These are phyloP conservation scores for Byssochlamys sp. DNA, from an alignment of 2,329 filamentous ascomycete genomes.

Conservation along the genomic window DNA sequence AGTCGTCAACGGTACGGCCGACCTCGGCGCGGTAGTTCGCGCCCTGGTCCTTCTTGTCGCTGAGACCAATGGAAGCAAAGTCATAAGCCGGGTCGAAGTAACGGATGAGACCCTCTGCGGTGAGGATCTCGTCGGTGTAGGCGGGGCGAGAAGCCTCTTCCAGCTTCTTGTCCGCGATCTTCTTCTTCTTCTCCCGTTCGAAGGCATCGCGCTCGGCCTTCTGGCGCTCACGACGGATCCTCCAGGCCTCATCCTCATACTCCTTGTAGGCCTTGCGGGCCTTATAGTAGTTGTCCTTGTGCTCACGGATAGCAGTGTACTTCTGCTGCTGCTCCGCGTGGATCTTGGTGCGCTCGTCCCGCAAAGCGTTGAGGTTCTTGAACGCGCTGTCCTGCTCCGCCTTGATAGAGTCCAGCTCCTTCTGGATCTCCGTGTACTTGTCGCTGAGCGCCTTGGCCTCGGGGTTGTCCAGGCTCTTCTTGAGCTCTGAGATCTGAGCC, in stretches of 20 bases:
- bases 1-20: constrained; percentile 72
- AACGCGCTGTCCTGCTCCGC: constrained; percentile 82
- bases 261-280: constrained; percentile 72
- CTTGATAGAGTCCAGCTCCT: constrained; percentile 82
- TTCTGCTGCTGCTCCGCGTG: constrained; percentile 81
- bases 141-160: constrained; percentile 58
- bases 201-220: constrained; percentile 62
- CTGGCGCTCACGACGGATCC: constrained; percentile 65
- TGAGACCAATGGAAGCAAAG: constrained; percentile 51
- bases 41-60: constrained; percentile 38
- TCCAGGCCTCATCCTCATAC: constrained; percentile 74
- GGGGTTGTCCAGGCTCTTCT: constrained; percentile 81
- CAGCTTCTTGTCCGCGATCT: constrained; percentile 46
- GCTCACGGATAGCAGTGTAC: constrained; percentile 67
- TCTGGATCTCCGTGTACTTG: constrained; percentile 72
- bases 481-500: constrained; percentile 76
- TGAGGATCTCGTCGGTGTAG: constrained; percentile 85
- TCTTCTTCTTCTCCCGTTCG: constrained; percentile 41
- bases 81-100: constrained; percentile 81
- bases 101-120: constrained; percentile 74
- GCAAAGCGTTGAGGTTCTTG: constrained; percentile 74
- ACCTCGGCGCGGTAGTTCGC: constrained; percentile 70
- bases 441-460: constrained; percentile 82
- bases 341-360: constrained; percentile 75
- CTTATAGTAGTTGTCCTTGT: constrained; percentile 82